Conservation (phyloP, 176 grass and related monocot species). For the Lolium rigidum region DNA sequence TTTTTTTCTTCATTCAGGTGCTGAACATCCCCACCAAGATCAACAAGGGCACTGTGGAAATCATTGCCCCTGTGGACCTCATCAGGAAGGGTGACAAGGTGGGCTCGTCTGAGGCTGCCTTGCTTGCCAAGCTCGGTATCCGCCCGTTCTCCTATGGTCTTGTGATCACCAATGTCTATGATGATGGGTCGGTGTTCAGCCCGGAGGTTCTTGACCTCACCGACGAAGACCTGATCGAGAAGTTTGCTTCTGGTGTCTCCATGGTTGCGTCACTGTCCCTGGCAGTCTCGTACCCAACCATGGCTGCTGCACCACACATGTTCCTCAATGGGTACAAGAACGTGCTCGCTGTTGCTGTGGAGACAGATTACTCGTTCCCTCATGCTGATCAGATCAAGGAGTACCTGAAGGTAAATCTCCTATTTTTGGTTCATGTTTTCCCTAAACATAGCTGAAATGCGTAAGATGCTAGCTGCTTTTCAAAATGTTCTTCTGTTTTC, state of each 20-base stretch:
- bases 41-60: constrained; percentile 86
- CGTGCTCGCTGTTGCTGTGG: constrained; percentile 80
- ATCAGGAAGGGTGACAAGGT: constrained; percentile 86
- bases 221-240: constrained; percentile 71
- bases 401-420: constrained; percentile 65
- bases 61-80: constrained; percentile 80
- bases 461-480: too few species aligned
- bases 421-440: not conserved
- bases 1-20: constrained; percentile 48
- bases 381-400: constrained; percentile 87
- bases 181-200: constrained; percentile 74
- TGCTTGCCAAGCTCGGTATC: constrained; percentile 77
- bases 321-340: constrained; percentile 96
- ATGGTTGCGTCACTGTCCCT: constrained; percentile 77
- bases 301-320: constrained; percentile 81
- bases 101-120: constrained; percentile 79
- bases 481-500: not conserved
- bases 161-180: constrained; percentile 62
- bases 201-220: constrained; percentile 88
- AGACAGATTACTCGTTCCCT: constrained; percentile 74
- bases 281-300: constrained; percentile 71
- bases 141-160: constrained; percentile 86
- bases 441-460: not conserved
- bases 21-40: constrained; percentile 93
- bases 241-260: constrained; percentile 70